phyloP scores from a whole-genome alignment of 2,329 filamentous ascomycete species.

The Pestalotiopsis sp. region DNA sequence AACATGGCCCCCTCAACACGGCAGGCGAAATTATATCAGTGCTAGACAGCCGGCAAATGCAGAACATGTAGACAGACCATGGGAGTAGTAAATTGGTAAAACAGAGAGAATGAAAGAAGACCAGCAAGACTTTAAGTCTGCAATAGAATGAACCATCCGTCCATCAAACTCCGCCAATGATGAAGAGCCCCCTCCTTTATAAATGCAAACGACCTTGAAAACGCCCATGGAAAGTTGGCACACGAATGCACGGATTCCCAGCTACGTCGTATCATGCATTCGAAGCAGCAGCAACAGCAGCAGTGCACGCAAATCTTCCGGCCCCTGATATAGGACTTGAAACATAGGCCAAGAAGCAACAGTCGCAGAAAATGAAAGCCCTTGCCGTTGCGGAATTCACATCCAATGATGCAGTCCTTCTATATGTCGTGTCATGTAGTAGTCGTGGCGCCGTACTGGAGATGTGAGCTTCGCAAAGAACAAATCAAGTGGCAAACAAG shows the following conservation, averaged over 20 bases:
- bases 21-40: background rate
- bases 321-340: background rate
- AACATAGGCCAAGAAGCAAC: background rate
- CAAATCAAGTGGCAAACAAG: background rate
- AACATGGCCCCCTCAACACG: too few species aligned
- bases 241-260: background rate
- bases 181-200: background rate
- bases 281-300: background rate
- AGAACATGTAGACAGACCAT: background rate
- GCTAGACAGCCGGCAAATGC: background rate
- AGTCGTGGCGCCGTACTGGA: background rate
- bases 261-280: background rate
- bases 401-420: background rate
- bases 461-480: background rate
- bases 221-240: background rate
- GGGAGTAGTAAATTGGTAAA: background rate
- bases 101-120: background rate
- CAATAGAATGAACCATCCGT: background rate
- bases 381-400: background rate
- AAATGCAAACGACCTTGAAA: background rate
- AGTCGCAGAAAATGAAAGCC: background rate
- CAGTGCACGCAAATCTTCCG: background rate
- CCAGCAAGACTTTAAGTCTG: background rate
- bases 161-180: constrained; percentile 3
- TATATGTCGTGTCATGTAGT: background rate